Percentiles rank a stretch among this genome's conserved stretches.
These are phyloP conservation scores for Cryptosporidium felis DNA, from an alignment of 169 alveolate species.

Conservation along the genomic window DNA sequence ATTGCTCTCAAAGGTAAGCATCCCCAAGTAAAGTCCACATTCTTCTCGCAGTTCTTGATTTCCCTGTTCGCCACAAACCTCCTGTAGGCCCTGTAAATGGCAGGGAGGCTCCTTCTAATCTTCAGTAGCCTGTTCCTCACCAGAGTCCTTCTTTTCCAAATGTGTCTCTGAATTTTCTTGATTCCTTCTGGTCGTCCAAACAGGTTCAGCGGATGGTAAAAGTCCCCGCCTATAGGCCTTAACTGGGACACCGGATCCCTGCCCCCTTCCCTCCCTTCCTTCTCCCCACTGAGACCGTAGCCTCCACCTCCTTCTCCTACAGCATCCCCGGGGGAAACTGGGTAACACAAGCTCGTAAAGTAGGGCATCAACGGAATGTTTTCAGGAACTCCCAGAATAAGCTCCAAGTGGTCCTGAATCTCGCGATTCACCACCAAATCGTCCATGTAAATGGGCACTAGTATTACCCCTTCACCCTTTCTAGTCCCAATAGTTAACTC, in stretches of 20 bases:
- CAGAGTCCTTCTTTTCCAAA: not conserved
- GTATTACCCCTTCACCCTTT: too few species aligned
- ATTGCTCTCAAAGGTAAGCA: constrained; percentile 87
- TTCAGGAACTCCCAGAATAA: constrained; percentile 35
- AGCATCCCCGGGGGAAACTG: not conserved
- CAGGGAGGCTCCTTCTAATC: constrained; percentile 4
- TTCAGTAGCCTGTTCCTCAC: not conserved
- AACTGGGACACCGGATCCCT: too few species aligned
- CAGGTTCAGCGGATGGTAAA: constrained; percentile 49
- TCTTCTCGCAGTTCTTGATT: constrained; percentile 69
- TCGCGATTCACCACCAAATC: constrained; percentile 14
- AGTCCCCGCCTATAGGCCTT: constrained; percentile 27
- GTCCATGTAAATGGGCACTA: constrained; percentile 7
- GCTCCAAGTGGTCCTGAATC: constrained; percentile 35
- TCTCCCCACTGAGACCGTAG: not conserved
- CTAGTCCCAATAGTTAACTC: not conserved
- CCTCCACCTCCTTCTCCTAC: too few species aligned
- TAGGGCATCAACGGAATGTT: constrained; percentile 34
- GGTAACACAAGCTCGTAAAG: constrained; percentile 36
- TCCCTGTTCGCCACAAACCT: not conserved
- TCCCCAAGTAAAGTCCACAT: constrained; percentile 87
- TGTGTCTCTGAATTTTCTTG: not conserved
- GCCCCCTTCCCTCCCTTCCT: not conserved
- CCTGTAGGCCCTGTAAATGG: not conserved
- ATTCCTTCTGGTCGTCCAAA: constrained; percentile 3